Conservation (phyloP, 2,329 filamentous ascomycete species). For the Clarireedia hainanense region DNA sequence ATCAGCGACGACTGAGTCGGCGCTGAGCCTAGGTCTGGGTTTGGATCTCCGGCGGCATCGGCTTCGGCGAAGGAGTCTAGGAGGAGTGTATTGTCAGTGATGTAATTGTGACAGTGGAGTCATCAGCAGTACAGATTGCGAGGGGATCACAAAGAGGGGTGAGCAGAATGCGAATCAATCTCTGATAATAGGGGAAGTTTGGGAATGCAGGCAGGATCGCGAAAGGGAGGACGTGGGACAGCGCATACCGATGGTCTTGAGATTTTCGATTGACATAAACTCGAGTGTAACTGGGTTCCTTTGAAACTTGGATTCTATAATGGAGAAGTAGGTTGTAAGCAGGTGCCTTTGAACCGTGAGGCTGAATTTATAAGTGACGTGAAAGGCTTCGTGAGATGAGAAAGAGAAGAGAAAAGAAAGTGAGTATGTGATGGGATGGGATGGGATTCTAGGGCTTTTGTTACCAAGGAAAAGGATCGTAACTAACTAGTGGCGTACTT, state of each 20-base stretch:
- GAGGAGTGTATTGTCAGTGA: neutral
- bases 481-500: too few relatives aligned
- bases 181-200: neutral
- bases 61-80: conserved; percentile 10
- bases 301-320: conserved; percentile 15
- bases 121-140: neutral
- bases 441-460: neutral
- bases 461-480: too few relatives aligned
- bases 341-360: neutral
- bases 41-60: conserved; percentile 11
- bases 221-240: neutral
- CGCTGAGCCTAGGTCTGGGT: conserved; percentile 8
- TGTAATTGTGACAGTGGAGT: too few relatives aligned
- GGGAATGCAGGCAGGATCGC: neutral
- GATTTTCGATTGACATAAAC: conserved; percentile 99
- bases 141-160: neutral
- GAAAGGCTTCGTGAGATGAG: neutral
- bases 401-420: conserved; percentile 5
- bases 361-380: conserved; percentile 19
- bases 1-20: conserved; percentile 1
- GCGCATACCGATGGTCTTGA: conserved; percentile 82
- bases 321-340: conserved; percentile 13
- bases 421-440: neutral
- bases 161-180: neutral
- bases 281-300: conserved; percentile 56